Evolutionary conservation across 2,329 filamentous ascomycete species (phyloP), one percentile per base, ranked within the genome.

Genomic region (Aspergillus fumigatiaffinis): DNA sequence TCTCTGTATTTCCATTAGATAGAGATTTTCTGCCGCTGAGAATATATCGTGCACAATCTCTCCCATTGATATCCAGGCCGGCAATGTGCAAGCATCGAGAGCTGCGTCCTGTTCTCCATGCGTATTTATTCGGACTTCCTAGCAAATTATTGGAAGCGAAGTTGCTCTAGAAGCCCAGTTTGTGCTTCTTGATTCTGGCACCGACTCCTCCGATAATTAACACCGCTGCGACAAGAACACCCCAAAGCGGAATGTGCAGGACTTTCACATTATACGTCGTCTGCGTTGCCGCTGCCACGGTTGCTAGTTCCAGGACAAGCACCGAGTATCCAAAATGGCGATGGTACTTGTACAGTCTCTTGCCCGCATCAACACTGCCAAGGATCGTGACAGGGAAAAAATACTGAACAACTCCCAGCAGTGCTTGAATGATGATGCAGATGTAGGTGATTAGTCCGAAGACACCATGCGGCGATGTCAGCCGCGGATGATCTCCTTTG

Each of bases 301-400:
- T 94, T 9, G 84, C 85, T 60, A 96, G 76, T 60, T 93, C 80
- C 66, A 95, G 67, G 52, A 87, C 68, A 54, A 93, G 76, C 57
- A 92, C 77, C 7, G 85, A 63, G 71, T 99, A 97, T 2, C 93
- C 94, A 23, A 81, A 82, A 54, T 83, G 76, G 29, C 93, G 85
- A 73, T 97, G 94, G 68, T 92, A 96, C 76, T 96, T 97, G 82
- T 93, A 97, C 46, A 96, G 73, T 25, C 80, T 80, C 81, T 92
- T 95, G 21, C 92, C 93, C 3, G 86, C 86, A 26, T 90, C 87
- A 61, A 88, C 86, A 55, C 90, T 86, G 4, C 92, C 92, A 66
- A 93, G 95, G 1, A 96, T 67, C 14, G 59, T 48, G 0, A 71
- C 69, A 0, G 92, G 92, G 2, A 84, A 79, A 57, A 86, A 91